Conservation (phyloP, 192 early-diverging fungal genomes). For the Dimargaris cristalligena region DNA sequence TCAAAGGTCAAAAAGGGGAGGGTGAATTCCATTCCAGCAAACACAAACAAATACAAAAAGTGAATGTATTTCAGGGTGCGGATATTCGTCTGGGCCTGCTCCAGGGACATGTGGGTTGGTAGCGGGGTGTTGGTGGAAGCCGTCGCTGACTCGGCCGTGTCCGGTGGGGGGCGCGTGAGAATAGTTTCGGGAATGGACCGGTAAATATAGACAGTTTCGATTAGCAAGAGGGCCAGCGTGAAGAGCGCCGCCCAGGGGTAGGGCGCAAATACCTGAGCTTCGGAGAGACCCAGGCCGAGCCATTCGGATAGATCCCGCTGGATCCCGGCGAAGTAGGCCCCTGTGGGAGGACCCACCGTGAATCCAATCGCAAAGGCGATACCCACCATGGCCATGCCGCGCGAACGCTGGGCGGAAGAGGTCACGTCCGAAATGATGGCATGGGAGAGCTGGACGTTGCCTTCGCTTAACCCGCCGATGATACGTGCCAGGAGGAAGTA, state of each 20-base stretch:
- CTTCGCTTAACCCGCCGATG: conserved; percentile 88
- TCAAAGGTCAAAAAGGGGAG: conserved; percentile 93
- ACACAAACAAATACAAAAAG: conserved; percentile 78
- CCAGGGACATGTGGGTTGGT: background rate
- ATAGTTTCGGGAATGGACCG: conserved; percentile 59
- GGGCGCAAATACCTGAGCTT: conserved; percentile 22
- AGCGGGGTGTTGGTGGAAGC: background rate
- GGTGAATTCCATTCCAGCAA: conserved; percentile 98
- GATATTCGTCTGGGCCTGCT: conserved; percentile 10
- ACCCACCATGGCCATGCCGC: conserved; percentile 80
- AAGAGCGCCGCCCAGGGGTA: conserved; percentile 82
- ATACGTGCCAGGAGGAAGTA: conserved; percentile 71
- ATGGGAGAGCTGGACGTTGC: conserved; percentile 92
- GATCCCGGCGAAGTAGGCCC: conserved; percentile 43
- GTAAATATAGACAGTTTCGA: conserved; percentile 69
- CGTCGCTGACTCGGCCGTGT: conserved; percentile 11
- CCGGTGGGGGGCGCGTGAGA: conserved; percentile 13
- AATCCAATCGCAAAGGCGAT: conserved; percentile 95
- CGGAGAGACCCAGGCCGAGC: conserved; percentile 19
- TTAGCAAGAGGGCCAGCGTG: conserved; percentile 59
- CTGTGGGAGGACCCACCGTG: conserved; percentile 83
- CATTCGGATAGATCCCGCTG: too few species aligned
- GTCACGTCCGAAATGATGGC: conserved; percentile 94
- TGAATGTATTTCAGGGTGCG: conserved; percentile 52
- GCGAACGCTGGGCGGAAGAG: conserved; percentile 49